Conservation (phyloP, 2,329 filamentous ascomycete genomes). For the Diaporthe australafricana region DNA sequence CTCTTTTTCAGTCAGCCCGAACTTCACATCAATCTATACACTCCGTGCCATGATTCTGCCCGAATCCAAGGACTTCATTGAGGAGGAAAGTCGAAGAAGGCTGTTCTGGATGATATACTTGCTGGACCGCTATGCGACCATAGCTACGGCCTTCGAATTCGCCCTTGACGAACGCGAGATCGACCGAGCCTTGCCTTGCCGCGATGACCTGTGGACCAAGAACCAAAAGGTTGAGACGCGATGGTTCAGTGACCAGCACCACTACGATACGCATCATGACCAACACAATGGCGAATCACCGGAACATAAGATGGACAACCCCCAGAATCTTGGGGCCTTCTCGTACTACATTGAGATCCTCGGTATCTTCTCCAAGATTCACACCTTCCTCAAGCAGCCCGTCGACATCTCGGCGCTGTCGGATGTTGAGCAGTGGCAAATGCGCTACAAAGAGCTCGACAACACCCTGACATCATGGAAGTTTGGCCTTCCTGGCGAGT, state of each 20-base stretch:
- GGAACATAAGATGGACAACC: conserved; percentile 75
- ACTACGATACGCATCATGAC: conserved; percentile 33
- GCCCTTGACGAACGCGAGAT: conserved; percentile 90
- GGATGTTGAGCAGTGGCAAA: conserved; percentile 92
- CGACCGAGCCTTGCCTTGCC: conserved; percentile 86
- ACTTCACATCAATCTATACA: conserved; percentile 89
- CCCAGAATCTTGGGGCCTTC: conserved; percentile 88
- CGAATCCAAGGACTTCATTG: conserved; percentile 86
- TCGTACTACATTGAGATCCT: conserved; percentile 92
- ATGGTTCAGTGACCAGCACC: conserved; percentile 70
- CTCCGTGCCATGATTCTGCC: conserved; percentile 86
- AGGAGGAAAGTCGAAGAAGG: conserved; percentile 86
- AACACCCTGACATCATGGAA: conserved; percentile 85
- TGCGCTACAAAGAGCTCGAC: conserved; percentile 87
- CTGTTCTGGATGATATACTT: conserved; percentile 97
- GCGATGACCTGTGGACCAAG: conserved; percentile 86
- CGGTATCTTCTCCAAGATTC: conserved; percentile 87
- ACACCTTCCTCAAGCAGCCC: conserved; percentile 88
- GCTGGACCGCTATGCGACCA: conserved; percentile 88
- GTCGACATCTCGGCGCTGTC: conserved; percentile 87
- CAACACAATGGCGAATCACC: conserved; percentile 46
- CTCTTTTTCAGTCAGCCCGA: conserved; percentile 81
- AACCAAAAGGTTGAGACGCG: conserved; percentile 87
- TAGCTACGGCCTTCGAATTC: conserved; percentile 93
- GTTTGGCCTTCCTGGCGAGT: conserved; percentile 83